A percentile compares a stretch with the other conserved stretches of the same genome.
Conservation (phyloP, 2,329 filamentous ascomycete genomes). For the Chaetothyriales sp. region DNA sequence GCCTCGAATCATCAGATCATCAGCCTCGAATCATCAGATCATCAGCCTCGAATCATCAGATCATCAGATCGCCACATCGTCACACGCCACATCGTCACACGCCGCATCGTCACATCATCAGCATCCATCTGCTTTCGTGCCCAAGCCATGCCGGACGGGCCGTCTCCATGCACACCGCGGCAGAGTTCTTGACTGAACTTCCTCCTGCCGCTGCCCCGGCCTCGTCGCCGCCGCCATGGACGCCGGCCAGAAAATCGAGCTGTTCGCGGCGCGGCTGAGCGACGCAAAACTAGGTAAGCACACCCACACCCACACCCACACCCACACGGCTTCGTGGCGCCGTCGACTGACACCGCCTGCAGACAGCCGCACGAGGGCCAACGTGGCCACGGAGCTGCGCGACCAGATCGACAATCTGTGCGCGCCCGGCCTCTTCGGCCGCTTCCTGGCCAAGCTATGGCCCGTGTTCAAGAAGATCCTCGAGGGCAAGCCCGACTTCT, state of each 20-base stretch:
- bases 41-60: too few relatives aligned
- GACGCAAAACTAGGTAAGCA: slow-evolving; percentile 36
- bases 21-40: too few relatives aligned
- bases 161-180: background rate
- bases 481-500: slow-evolving; percentile 74
- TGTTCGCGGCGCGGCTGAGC: slow-evolving; percentile 36
- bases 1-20: too few relatives aligned
- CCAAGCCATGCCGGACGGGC: background rate
- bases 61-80: too few relatives aligned
- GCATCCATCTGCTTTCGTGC: background rate
- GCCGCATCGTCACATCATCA: too few relatives aligned
- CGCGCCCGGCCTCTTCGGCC: slow-evolving; percentile 60
- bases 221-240: slow-evolving; percentile 10
- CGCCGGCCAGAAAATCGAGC: slow-evolving; percentile 28
- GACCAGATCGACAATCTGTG: slow-evolving; percentile 78
- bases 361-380: slow-evolving; percentile 74
- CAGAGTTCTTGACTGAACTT: background rate
- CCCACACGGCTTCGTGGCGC: too few relatives aligned
- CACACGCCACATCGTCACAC: too few relatives aligned
- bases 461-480: slow-evolving; percentile 80
- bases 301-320: too few relatives aligned
- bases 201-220: background rate
- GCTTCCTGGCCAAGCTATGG: slow-evolving; percentile 76
- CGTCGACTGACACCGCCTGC: slow-evolving; percentile 5
- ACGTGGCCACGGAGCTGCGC: slow-evolving; percentile 71